Percentiles rank a stretch among this genome's conserved stretches.
Conservation (phyloP, 768 basidiomycete genomes). For the Suillus cothurnatus region DNA sequence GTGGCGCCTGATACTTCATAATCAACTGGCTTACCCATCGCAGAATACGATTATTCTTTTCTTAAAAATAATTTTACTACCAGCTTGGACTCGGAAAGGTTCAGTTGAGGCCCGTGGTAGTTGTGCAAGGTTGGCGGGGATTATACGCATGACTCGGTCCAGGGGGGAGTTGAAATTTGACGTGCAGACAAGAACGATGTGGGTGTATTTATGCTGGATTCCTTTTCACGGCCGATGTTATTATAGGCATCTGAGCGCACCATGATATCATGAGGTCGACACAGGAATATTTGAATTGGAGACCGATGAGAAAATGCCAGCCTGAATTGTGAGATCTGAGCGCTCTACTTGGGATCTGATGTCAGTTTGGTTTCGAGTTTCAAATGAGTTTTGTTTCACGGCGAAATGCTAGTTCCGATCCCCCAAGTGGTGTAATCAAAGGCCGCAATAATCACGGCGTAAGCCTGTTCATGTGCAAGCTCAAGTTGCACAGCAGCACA, state of each 20-base stretch:
- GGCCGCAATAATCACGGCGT: too few relatives aligned
- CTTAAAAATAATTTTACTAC: slow-evolving; percentile 31
- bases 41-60: slow-evolving; percentile 76
- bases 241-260: not conserved
- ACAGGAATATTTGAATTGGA: slow-evolving; percentile 2
- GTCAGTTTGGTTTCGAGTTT: not conserved
- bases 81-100: not conserved
- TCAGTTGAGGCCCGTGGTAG: slow-evolving; percentile 3
- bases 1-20: not conserved
- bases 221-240: not conserved
- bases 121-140: slow-evolving; percentile 6
- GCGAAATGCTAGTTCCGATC: not conserved
- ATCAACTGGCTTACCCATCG: slow-evolving; percentile 59
- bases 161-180: not conserved
- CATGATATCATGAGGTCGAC: not conserved
- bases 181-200: not conserved
- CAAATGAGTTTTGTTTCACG: not conserved
- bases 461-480: too few relatives aligned
- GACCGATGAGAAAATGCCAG: not conserved
- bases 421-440: too few relatives aligned
- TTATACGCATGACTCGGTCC: slow-evolving; percentile 20
- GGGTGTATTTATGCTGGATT: slow-evolving; percentile 29
- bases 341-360: not conserved
- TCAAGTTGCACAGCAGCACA: too few relatives aligned
- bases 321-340: not conserved